Base-by-base conservation (phyloP, 768 basidiomycete species). In the Cystobasidium onofrii region DNA sequence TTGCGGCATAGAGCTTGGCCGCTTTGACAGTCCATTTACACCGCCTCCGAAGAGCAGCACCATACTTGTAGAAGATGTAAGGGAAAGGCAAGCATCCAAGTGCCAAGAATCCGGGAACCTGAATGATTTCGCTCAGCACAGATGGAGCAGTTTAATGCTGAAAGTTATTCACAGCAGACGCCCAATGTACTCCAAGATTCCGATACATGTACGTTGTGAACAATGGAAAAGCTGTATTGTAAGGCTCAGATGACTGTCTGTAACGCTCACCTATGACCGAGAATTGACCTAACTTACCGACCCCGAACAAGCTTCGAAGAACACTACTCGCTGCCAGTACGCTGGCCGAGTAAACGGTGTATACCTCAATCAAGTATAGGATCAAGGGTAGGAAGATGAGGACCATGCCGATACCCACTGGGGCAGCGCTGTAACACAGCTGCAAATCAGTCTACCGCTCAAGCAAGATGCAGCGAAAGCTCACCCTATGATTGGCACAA, bases 401-500 rank as follows among this genome's bases (percentile, higher is more conserved):
- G 15, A 64, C 18, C 73, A 74, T 74, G 41, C 64, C 73, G 44
- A 70, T 36, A 18, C 57, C 71, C 17, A 73, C 57, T 10, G 55
- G 41, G 1, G 13, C 62, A 43, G 41, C 39, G 43, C 86, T 86
- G 43, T 18, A 23, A 27, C 9, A 18, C 31, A 39, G 4, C 2
- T 23, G 25, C 31, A 13, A 12, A 23, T 33, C 25, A 18, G n/a
- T 18, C 31, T 61, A 15, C 4, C 3, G 4, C 9, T 33, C 31
- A 18, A 61, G 4, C 27, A 15, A 61, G 18, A 61, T 10, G 4
- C n/a, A 33, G 31, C 12, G 31, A 61, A 18, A 10, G 31, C 31
- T 33, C 20, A 61, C 60, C 29, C 86, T 41, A 89, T 80, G 79
- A 90, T 86, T 13, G 88, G 87, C 1, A 87, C 86, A 70, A 88